phyloP scores from a whole-genome alignment of 306 rosid species.

The Cucurbita moschata region DNA sequence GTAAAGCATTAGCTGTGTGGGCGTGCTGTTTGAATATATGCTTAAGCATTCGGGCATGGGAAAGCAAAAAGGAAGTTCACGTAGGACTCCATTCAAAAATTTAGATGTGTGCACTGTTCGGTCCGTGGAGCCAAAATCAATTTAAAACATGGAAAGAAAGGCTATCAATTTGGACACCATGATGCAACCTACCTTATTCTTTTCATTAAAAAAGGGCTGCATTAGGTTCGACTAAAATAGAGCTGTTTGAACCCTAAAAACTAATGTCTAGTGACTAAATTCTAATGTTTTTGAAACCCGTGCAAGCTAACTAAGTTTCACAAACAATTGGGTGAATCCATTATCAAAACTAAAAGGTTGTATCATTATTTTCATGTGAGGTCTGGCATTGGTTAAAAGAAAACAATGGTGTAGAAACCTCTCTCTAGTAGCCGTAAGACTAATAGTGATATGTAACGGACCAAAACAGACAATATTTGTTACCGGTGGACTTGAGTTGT shows the following conservation, averaged over 20 bases:
- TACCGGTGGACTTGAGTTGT: no score
- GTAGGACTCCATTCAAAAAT: background rate
- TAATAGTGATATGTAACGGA: no score
- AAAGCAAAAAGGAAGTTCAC: background rate
- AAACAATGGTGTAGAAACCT: no score
- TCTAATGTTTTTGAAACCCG: no score
- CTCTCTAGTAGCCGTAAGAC: no score
- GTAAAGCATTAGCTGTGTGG: background rate
- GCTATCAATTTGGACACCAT: background rate
- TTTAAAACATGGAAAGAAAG: background rate
- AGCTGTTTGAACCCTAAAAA: background rate
- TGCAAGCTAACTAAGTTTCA: no score
- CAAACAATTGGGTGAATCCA: no score
- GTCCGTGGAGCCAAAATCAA: conserved; percentile 5
- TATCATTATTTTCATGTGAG: no score
- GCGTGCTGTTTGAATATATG: conserved; percentile 3
- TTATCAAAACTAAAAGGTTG: no score
- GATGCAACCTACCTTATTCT: background rate
- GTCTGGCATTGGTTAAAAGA: no score
- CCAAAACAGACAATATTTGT: no score
- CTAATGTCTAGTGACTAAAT: no score
- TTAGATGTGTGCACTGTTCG: background rate
- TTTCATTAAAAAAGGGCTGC: background rate
- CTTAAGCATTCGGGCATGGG: conserved; percentile 1
- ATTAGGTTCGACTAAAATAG: background rate